Evolutionary conservation across 2,329 filamentous ascomycete species (phyloP), one percentile per base, ranked within the genome.

Genomic region (Beauveria pseudobassiana): DNA sequence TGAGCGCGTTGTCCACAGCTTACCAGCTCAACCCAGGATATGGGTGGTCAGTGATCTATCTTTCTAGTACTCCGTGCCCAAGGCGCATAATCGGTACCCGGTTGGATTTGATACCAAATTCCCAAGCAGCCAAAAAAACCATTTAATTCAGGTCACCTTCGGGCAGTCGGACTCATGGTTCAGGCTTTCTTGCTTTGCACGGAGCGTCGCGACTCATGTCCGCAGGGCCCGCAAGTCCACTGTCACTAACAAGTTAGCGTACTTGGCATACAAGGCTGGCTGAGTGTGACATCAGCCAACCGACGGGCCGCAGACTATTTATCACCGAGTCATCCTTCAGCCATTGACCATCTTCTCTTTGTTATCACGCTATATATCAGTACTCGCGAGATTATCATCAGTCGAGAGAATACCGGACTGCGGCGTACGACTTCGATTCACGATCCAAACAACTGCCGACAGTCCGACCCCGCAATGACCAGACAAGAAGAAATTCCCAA

Each of bases 281-380:
- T 18, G 72, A 48, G 46, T 7, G 70, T 69, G 20, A 54, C 46
- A 56, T 72, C 69, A 10, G 26, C 28, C 65, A 24, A 66, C 59
- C 45, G 48, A 22, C n/a, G 20, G 30, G 3, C 55, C 55, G 55
- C 43, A 53, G 18, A n/a, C n/a, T n/a, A 53, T 7, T 51, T 58
- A 49, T 58, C n/a, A 12, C 43, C 43, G 4, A n/a, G 28, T 49
- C 30, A 24, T 24, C 43, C 43, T 20, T 22, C 12, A 18, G 26
- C 28, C 34, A 48, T n/a, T 34, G 16, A 24, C 2, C 18, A 16
- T 5, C 1, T 26, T 18, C 8, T n/a, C 22, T 14, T 28, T 28
- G 3, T 38, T 3, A 10, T 34, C 43, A 24, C 14, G 10, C 20
- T 5, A 3, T 34, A 24, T 12, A 38, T 14, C 10, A 6, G 5